A percentile compares a stretch with the other conserved stretches of the same genome.
Conservation (phyloP, 306 rosid genomes). For the Fragaria iinumae region DNA sequence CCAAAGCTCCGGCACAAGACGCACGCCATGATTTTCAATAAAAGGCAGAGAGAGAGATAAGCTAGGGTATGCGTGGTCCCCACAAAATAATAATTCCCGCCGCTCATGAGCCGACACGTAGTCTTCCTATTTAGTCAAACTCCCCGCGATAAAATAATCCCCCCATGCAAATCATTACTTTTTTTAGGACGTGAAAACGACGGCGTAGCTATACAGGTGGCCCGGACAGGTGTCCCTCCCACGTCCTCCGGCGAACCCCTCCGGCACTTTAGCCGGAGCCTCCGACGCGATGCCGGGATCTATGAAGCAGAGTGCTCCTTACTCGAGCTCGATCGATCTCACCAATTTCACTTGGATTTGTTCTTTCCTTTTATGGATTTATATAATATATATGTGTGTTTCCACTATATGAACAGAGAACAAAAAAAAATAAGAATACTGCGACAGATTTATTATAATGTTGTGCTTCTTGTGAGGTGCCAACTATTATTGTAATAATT, state of each 20-base stretch:
- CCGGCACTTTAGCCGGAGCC: constrained; percentile 25
- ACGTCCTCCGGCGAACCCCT: constrained; percentile 18
- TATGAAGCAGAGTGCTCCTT: constrained; percentile 11
- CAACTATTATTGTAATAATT: background rate
- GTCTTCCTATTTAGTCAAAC: constrained; percentile 34
- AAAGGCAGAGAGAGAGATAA: constrained; percentile 10
- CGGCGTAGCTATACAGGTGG: constrained; percentile 37
- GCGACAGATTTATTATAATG: constrained; percentile 12
- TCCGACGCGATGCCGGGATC: constrained; percentile 36
- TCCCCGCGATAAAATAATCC: constrained; percentile 28
- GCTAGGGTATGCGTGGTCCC: constrained; percentile 33
- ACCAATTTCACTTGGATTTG: background rate
- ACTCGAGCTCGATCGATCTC: background rate
- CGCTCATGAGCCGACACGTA: constrained; percentile 40
- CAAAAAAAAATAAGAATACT: background rate
- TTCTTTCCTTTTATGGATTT: background rate
- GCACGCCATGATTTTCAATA: constrained; percentile 51
- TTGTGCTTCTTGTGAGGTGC: constrained; percentile 6
- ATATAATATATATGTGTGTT: background rate
- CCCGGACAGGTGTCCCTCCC: constrained; percentile 37
- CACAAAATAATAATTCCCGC: constrained; percentile 24
- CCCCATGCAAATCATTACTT: constrained; percentile 56
- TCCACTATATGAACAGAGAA: background rate
- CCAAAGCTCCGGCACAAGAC: constrained; percentile 37
- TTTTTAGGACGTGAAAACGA: constrained; percentile 36